phyloP scores from a whole-genome alignment of 805 yeast species.

The Cyberlindnera xylosilytica region DNA sequence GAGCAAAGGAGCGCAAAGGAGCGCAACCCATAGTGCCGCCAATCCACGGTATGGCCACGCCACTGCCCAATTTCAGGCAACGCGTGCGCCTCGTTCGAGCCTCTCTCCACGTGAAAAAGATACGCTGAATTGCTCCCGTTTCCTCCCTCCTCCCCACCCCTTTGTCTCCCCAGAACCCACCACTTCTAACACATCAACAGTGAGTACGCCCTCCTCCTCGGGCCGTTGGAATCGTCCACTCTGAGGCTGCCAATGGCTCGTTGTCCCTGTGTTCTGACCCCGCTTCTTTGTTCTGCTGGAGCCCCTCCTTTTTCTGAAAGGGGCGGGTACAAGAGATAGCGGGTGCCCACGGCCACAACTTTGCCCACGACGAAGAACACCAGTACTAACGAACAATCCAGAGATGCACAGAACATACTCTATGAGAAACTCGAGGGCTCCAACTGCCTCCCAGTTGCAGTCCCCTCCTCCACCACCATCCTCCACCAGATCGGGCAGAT shows the following conservation, averaged over 20 bases:
- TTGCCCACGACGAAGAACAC: neutral
- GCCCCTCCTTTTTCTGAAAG: too few relatives aligned
- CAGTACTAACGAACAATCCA: slow-evolving; percentile 12
- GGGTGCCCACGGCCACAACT: neutral
- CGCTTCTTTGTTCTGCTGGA: too few relatives aligned
- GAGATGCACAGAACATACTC: slow-evolving; percentile 98
- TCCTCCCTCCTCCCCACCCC: slow-evolving; percentile 1
- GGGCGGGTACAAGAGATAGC: too few relatives aligned
- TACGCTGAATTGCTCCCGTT: slow-evolving; percentile 2
- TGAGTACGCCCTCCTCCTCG: neutral
- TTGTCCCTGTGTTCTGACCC: too few relatives aligned
- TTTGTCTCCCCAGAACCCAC: neutral
- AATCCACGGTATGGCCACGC: slow-evolving; percentile 1
- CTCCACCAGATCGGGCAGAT: slow-evolving; percentile 75
- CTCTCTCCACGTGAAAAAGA: slow-evolving; percentile 5
- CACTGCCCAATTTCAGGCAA: slow-evolving; percentile 1
- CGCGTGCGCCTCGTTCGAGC: slow-evolving; percentile 1
- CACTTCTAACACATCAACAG: neutral
- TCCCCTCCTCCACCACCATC: slow-evolving; percentile 96
- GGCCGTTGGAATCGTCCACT: neutral
- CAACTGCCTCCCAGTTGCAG: slow-evolving; percentile 93
- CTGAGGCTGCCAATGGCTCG: too few relatives aligned
- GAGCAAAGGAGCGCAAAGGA: neutral
- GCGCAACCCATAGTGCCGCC: neutral
- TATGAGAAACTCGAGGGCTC: slow-evolving; percentile 91